Evolutionary conservation across 2,329 filamentous ascomycete species (phyloP).

Genomic region (Calonectria ilicicola): DNA sequence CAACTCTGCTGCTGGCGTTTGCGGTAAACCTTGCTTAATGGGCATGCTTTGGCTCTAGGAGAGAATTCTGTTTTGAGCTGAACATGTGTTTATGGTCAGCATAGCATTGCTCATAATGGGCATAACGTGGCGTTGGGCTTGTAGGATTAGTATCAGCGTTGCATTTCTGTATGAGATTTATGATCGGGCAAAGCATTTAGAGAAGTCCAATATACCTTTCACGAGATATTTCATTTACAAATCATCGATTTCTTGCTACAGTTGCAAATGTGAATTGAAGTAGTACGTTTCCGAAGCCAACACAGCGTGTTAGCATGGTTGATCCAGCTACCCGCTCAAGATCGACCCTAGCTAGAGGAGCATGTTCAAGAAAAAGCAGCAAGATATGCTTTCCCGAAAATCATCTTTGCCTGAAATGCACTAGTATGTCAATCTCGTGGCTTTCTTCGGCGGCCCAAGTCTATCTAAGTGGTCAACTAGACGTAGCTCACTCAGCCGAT

Average conservation of each 20-base stretch:
- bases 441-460: neutral
- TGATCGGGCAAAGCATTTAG: neutral
- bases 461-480: neutral
- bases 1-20: constrained; percentile 29
- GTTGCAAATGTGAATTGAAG: neutral
- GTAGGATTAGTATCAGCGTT: neutral
- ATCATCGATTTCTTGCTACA: neutral
- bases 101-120: neutral
- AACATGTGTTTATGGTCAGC: neutral
- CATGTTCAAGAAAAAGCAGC: neutral
- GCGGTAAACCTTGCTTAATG: constrained; percentile 29
- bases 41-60: neutral
- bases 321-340: neutral
- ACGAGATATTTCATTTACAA: neutral
- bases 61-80: neutral
- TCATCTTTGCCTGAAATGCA: too few relatives aligned
- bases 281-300: neutral
- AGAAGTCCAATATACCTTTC: neutral
- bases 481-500: constrained; percentile 27
- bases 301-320: neutral
- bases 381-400: too few relatives aligned
- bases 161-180: neutral
- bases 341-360: neutral
- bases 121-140: neutral
- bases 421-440: neutral